Evolutionary conservation across 140 eudicot genomes (phyloP).

Genomic region (Flaveria floridana): DNA sequence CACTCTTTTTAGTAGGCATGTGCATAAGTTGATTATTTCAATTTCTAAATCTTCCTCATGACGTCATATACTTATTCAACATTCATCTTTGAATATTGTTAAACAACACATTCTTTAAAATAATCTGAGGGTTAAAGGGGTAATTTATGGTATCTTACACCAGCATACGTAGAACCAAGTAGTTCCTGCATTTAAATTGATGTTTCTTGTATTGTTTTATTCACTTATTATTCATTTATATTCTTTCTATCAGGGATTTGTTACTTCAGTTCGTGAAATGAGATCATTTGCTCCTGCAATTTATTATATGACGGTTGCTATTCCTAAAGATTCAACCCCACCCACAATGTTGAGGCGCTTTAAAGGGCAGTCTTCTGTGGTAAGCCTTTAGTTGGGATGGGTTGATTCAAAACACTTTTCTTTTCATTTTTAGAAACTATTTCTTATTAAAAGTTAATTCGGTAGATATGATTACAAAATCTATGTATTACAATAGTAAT

Average conservation of each 20-base stretch:
- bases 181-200: slow-evolving; percentile 11
- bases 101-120: background rate
- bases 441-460: background rate
- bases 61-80: background rate
- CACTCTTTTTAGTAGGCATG: no score
- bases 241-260: slow-evolving; percentile 68
- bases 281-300: slow-evolving; percentile 91
- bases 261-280: slow-evolving; percentile 84
- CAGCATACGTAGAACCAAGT: slow-evolving; percentile 8
- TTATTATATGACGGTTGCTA: slow-evolving; percentile 75
- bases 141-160: slow-evolving; percentile 1
- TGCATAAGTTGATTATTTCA: no score
- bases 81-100: background rate
- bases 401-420: background rate
- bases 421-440: no score
- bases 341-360: slow-evolving; percentile 89
- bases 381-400: slow-evolving; percentile 32
- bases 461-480: background rate
- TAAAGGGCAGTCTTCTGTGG: slow-evolving; percentile 86
- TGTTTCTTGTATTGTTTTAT: slow-evolving; percentile 11
- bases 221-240: background rate
- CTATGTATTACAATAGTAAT: background rate
- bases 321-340: slow-evolving; percentile 71
- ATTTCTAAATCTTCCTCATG: no score
- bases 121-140: background rate